Conservation (phyloP, 495 filamentous ascomycete genomes). For the Hyaloscypha bicolor region DNA sequence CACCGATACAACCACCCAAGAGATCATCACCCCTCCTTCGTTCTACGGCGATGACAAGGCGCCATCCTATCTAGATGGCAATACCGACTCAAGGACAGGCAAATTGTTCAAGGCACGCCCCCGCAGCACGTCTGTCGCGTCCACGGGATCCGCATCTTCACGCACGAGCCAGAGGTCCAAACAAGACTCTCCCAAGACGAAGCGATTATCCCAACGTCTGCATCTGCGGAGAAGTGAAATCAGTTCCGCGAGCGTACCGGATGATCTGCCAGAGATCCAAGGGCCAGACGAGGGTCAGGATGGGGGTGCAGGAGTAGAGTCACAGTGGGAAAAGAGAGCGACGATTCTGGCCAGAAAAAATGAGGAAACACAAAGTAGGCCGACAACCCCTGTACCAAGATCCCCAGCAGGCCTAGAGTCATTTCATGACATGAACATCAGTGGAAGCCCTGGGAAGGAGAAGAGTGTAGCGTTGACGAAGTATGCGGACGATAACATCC, state of each 20-base stretch:
- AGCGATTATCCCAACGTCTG: constrained; percentile 69
- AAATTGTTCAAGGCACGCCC: constrained; percentile 49
- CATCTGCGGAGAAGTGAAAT: constrained; percentile 61
- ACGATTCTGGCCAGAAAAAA: constrained; percentile 79
- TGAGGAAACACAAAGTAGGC: constrained; percentile 35
- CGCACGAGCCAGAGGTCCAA: constrained; percentile 36
- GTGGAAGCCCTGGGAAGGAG: constrained; percentile 9
- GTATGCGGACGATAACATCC: constrained; percentile 75
- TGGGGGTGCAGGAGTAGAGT: constrained; percentile 45
- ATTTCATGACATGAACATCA: constrained; percentile 23
- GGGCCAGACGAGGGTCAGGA: constrained; percentile 48
- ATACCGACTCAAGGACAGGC: constrained; percentile 26
- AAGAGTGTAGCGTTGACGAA: constrained; percentile 45
- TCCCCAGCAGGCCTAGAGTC: constrained; percentile 20
- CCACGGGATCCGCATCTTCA: constrained; percentile 41
- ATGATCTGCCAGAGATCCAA: constrained; percentile 74
- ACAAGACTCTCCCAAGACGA: constrained; percentile 28
- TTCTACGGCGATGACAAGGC: constrained; percentile 17
- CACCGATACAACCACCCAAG: constrained; percentile 77
- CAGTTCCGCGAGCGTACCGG: constrained; percentile 72
- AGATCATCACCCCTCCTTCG: constrained; percentile 69
- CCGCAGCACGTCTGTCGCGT: constrained; percentile 42
- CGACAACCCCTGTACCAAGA: constrained; percentile 21
- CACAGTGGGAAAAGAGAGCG: constrained; percentile 84
- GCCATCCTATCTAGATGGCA: constrained; percentile 24